A percentile compares a stretch with the other conserved stretches of the same genome.
Evolutionary conservation across 164 flowering plant genomes (phyloP).

Genomic region (Aristolochia fimbriata): DNA sequence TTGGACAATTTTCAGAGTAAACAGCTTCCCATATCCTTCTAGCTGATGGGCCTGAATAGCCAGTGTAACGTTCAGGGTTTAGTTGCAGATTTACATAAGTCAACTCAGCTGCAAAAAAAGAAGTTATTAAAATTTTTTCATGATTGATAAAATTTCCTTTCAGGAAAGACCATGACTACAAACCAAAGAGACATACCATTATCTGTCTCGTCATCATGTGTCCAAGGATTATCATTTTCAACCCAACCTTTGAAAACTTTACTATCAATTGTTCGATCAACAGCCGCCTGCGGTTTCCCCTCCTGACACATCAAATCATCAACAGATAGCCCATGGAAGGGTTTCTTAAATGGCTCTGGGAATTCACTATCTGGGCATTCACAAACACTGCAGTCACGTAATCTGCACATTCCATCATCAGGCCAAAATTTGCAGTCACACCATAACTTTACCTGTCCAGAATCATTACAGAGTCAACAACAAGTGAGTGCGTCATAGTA

Average conservation of each 20-base stretch:
- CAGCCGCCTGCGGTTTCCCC: conserved; percentile 81
- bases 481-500: background rate
- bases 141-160: no score
- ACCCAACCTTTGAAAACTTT: conserved; percentile 86
- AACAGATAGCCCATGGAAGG: conserved; percentile 33
- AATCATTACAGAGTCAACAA: conserved; percentile 2
- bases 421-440: conserved; percentile 99
- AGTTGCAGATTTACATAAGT: conserved; percentile 90
- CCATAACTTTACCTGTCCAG: conserved; percentile 74
- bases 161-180: no score
- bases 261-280: conserved; percentile 84
- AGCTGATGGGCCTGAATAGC: conserved; percentile 87
- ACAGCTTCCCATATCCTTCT: conserved; percentile 95
- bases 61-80: conserved; percentile 93
- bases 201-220: conserved; percentile 93
- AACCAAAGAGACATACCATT: conserved; percentile 36
- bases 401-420: conserved; percentile 97
- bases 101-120: conserved; percentile 63
- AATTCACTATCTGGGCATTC: conserved; percentile 95
- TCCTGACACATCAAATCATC: conserved; percentile 84
- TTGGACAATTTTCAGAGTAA: conserved; percentile 87
- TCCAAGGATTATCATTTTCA: conserved; percentile 95
- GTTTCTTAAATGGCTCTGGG: conserved; percentile 74
- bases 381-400: conserved; percentile 97
- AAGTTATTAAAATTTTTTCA: background rate